Evolutionary conservation across 345 rosid genomes (phyloP).

Genomic region (Camelina sativa): DNA sequence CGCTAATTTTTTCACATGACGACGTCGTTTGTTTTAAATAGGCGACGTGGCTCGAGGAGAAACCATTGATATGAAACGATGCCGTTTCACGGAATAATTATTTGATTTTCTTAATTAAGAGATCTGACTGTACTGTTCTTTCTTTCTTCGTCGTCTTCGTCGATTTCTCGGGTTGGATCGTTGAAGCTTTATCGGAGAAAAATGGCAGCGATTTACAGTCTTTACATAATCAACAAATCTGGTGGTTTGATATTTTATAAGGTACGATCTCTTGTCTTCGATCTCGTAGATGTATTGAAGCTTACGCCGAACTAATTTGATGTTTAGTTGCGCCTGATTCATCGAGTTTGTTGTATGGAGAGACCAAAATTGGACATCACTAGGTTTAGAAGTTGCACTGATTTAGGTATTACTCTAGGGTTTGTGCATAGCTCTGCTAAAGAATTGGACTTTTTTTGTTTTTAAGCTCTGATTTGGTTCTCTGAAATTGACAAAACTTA

Average conservation of each 20-base stretch:
- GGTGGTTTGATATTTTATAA: conserved; percentile 87
- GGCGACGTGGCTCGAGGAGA: conserved; percentile 35
- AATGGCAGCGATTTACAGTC: conserved; percentile 85
- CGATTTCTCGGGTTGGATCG: conserved; percentile 31
- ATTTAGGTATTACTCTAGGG: conserved; percentile 7
- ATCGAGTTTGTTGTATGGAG: not conserved
- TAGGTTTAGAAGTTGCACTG: conserved; percentile 6
- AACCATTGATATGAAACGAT: not conserved
- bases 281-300: not conserved
- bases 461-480: conserved; percentile 11
- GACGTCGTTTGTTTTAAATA: not conserved
- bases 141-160: conserved; percentile 31
- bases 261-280: conserved; percentile 47
- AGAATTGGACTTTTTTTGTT: not conserved
- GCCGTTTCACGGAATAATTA: not conserved
- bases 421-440: conserved; percentile 28
- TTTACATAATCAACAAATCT: conserved; percentile 87
- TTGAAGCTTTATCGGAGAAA: not conserved
- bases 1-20: conserved; percentile 15
- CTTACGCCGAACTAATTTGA: not conserved
- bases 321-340: conserved; percentile 11
- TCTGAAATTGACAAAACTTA: not conserved
- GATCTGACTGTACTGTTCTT: conserved; percentile 8
- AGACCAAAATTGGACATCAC: not conserved
- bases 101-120: not conserved